Evolutionary conservation across 306 rosid genomes (phyloP), one percentile per base, ranked within the genome.

Genomic region (Neltuma alba): DNA sequence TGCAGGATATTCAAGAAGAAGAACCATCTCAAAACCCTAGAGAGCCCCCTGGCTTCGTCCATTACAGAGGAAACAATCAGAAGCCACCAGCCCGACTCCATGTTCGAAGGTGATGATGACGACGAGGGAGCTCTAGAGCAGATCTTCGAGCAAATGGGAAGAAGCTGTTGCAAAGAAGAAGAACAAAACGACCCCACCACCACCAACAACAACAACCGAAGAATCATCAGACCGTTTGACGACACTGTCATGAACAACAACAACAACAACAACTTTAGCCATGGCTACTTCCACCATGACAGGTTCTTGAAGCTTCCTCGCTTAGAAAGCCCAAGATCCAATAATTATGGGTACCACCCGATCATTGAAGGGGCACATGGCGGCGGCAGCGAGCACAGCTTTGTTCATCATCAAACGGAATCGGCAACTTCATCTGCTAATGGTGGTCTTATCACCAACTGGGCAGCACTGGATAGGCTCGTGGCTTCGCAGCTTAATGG

Each of bases 1-100:
- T 95, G 99, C 47, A 84, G 98, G 65, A 91, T 92, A 79, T 95
- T 95, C 91, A 90, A 92, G 94, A 92, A 92, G 91, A 95, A 91
- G 85, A 91, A 76, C 81, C 93, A 85, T 52, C 91, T 86, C 48
- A 92, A 92, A 91, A 87, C 91, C 88, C 85, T 86, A 84, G 93
- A 81, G 36, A 91, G 89, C 34, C 92, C 98, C 0, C 74, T 81
- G 0, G 81, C 52, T 28, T 82, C 89, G 0, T 79, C 88, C 42
- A 73, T 75, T 14, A 64, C 83, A 0, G 69, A 85, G 9, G 93
- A 88, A 18, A 76, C 88, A 4, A 83, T 86, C 66, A 88, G 85
- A 10, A 41, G 52, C 12, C 52, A 27, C 80, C 20, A 66, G 33
- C 72, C n/a, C 31, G 72, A 66, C 27, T n/a, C n/a, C 63, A 23